A percentile compares a stretch with the other conserved stretches of the same genome.
These are phyloP conservation scores for Boletus speciosus DNA, from an alignment of 768 basidiomycete species.

Conservation along the genomic window DNA sequence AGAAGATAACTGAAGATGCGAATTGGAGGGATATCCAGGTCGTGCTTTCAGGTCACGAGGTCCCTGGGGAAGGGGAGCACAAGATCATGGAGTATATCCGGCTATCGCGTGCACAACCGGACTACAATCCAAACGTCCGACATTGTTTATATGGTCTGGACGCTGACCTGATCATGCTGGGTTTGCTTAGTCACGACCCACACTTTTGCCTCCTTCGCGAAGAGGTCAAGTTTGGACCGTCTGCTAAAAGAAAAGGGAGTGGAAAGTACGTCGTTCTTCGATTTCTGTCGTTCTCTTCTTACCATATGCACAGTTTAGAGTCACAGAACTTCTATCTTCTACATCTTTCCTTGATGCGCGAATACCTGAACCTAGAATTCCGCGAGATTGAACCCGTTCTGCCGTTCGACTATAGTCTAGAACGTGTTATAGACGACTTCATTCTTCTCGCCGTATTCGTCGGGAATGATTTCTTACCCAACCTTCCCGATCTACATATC, in stretches of 20 bases:
- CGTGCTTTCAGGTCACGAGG: conserved; percentile 94
- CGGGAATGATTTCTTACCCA: conserved; percentile 96
- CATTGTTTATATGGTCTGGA: conserved; percentile 99
- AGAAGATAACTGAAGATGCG: conserved; percentile 96
- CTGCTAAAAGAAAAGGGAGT: conserved; percentile 65
- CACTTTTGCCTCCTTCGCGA: conserved; percentile 97
- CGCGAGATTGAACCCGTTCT: conserved; percentile 60
- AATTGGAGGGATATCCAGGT: conserved; percentile 92
- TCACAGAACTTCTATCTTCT: conserved; percentile 91
- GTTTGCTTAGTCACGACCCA: conserved; percentile 94
- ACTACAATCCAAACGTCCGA: conserved; percentile 94
- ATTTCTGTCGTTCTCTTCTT: not conserved
- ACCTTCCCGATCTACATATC: conserved; percentile 95
- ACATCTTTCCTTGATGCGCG: conserved; percentile 91
- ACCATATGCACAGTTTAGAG: conserved; percentile 47
- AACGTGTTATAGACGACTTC: conserved; percentile 97
- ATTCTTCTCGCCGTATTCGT: conserved; percentile 95
- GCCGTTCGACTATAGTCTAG: conserved; percentile 83
- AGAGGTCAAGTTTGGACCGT: conserved; percentile 96
- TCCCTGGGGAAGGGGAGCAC: conserved; percentile 99
- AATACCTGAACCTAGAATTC: conserved; percentile 97
- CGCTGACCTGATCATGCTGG: conserved; percentile 98
- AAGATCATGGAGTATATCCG: conserved; percentile 99
- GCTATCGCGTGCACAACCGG: conserved; percentile 87
- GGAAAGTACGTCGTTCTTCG: conserved; percentile 39